Evolutionary conservation across 768 basidiomycete species (phyloP).

Genomic region (Holtermannia corniformis): DNA sequence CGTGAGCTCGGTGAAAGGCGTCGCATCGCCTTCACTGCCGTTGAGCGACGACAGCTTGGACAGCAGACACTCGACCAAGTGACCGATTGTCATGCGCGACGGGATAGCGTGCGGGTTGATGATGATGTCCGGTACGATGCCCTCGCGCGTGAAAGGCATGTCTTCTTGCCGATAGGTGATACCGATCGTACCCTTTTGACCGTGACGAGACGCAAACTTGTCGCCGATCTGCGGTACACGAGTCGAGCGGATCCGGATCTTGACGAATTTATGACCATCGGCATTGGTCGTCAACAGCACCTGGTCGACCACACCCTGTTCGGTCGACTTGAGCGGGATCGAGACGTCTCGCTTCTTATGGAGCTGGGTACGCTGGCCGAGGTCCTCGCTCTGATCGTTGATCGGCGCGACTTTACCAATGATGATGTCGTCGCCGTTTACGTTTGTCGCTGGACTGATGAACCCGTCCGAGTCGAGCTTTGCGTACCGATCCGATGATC

Average conservation of each 20-base stretch:
- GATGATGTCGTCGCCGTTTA: constrained; percentile 94
- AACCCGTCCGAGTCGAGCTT: constrained; percentile 95
- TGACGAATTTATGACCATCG: constrained; percentile 96
- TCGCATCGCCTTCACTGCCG: constrained; percentile 96
- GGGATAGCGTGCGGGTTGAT: constrained; percentile 99
- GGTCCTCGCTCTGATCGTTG: constrained; percentile 90
- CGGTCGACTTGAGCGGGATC: constrained; percentile 93
- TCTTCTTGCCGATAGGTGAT: constrained; percentile 99
- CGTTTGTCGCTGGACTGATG: constrained; percentile 89
- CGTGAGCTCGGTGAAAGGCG: constrained; percentile 95
- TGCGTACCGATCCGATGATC: constrained; percentile 68
- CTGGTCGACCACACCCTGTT: constrained; percentile 95
- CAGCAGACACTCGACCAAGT: constrained; percentile 94
- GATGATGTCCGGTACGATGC: constrained; percentile 91
- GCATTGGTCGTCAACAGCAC: constrained; percentile 92
- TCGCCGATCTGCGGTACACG: constrained; percentile 97
- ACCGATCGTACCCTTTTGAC: constrained; percentile 99
- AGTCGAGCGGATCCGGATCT: constrained; percentile 89
- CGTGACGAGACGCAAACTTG: constrained; percentile 98
- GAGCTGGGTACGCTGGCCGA: constrained; percentile 86
- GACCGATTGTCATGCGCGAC: constrained; percentile 99
- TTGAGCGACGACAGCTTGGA: constrained; percentile 93
- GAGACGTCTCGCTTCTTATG: constrained; percentile 95
- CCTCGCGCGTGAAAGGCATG: constrained; percentile 97
- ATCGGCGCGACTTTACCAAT: constrained; percentile 98